phyloP scores from a whole-genome alignment of 345 rosid genomes.

The Eutrema japonicum region DNA sequence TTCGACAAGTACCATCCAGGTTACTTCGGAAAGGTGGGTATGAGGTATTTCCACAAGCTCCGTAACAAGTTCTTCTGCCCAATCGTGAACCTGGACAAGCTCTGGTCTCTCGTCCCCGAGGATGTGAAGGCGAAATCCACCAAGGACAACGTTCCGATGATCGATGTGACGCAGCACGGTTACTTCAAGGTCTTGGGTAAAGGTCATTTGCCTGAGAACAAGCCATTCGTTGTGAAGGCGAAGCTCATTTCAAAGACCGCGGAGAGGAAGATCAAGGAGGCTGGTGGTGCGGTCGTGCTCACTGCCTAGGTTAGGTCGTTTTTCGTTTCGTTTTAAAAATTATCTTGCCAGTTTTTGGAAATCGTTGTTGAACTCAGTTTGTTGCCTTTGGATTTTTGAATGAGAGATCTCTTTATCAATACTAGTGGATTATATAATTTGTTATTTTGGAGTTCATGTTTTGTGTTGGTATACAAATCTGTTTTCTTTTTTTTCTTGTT shows the following conservation, averaged over 20 bases:
- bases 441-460: neutral
- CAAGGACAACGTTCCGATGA: conserved; percentile 58
- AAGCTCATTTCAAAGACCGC: conserved; percentile 67
- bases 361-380: conserved; percentile 26
- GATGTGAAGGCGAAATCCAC: conserved; percentile 58
- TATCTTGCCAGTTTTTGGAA: neutral
- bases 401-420: conserved; percentile 30
- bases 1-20: conserved; percentile 84
- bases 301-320: conserved; percentile 42
- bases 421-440: conserved; percentile 5
- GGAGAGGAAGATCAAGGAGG: conserved; percentile 74
- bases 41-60: conserved; percentile 72
- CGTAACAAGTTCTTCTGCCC: conserved; percentile 68
- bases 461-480: neutral
- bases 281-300: conserved; percentile 66
- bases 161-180: conserved; percentile 67
- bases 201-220: conserved; percentile 57
- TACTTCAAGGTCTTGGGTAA: conserved; percentile 64
- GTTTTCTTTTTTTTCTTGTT: neutral
- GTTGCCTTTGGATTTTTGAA: conserved; percentile 16
- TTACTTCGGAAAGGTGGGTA: conserved; percentile 55
- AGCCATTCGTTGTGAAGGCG: conserved; percentile 65
- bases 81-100: conserved; percentile 69
- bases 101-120: conserved; percentile 66
- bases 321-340: neutral